Base-by-base conservation (phyloP, 441 rosid species). In the Pelargonium fulgidum region DNA sequence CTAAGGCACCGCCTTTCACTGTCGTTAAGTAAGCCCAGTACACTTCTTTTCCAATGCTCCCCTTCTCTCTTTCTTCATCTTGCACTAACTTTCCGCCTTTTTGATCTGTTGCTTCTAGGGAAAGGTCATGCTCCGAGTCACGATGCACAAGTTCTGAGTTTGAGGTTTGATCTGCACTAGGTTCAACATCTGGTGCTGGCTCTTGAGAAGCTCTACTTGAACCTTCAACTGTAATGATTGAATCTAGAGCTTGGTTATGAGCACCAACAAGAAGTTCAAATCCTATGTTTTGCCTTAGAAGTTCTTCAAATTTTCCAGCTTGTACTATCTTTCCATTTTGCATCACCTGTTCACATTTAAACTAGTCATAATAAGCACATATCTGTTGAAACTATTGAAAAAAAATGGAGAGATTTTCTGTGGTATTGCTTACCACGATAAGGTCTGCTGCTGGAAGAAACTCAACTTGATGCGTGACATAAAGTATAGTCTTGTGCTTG, bases 391-490 rank as follows among this genome's bases (percentile, higher is more conserved):
- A 50, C 13, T 13, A 47, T 20, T 20, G 3, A 16, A 0, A 39
- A 2, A n/a, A 14, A 59, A 39, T 24, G 56, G 50, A 26, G 26
- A 29, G 65, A 7, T 48, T 14, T 45, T 64, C 29, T 29, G 8
- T 7, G 8, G 33, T 29, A 3, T 24, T 14, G 68, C 84, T 80
- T 86, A 94, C 99, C 93, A 94, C 79, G 81, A 94, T 94, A 76
- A 89, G 82, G 83, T 94, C 99, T 64, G 99, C 97, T 7, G 93
- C 95, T 19, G 98, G 97, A 73, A 94, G 95, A 82, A 94, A 94
- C 87, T 94, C 98, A 9, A 94, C 96, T 90, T 94, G 99, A 82
- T 94, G 99, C 24, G 99, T 92, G 63, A 94, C 98, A 69, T 89
- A 94, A 74, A 94, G 81, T 64, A 88, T 77, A 4, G 97, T 94